These are phyloP conservation scores for Ceratorhiza oryzae-sativae DNA, from an alignment of 1,284 basidiomycete genomes.

Conservation along the genomic window DNA sequence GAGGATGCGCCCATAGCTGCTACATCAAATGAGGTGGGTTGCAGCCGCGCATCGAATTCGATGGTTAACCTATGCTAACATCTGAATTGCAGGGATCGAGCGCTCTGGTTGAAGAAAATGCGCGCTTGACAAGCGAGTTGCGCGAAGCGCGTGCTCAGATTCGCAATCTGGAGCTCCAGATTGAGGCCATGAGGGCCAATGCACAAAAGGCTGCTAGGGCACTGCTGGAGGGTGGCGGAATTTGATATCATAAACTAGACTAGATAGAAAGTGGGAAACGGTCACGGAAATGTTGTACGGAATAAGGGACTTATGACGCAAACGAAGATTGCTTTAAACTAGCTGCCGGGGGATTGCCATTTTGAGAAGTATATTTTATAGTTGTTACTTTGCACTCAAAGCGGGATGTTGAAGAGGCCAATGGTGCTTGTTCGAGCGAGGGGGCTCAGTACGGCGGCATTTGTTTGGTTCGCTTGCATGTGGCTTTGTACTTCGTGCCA, in stretches of 20 bases:
- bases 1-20: conserved; percentile 3
- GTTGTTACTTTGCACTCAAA: too few species aligned
- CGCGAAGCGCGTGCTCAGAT: conserved; percentile 81
- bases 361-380: too few species aligned
- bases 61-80: too few species aligned
- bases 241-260: background rate
- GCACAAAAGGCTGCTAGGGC: conserved; percentile 66
- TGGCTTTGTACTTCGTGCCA: too few species aligned
- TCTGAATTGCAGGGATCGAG: conserved; percentile 38
- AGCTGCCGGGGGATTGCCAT: too few species aligned
- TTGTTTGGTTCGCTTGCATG: too few species aligned
- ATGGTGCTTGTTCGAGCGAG: too few species aligned
- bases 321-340: too few species aligned
- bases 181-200: conserved; percentile 77
- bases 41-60: too few species aligned
- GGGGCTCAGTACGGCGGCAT: too few species aligned
- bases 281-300: conserved; percentile 18
- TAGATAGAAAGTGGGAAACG: background rate
- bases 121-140: conserved; percentile 66
- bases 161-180: conserved; percentile 78
- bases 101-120: conserved; percentile 64
- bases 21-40: conserved; percentile 22
- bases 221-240: conserved; percentile 42
- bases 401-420: too few species aligned
- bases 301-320: too few species aligned